Evolutionary conservation across 2,329 filamentous ascomycete species (phyloP), one percentile per base, ranked within the genome.

Genomic region (Paracamarosporium sp.): DNA sequence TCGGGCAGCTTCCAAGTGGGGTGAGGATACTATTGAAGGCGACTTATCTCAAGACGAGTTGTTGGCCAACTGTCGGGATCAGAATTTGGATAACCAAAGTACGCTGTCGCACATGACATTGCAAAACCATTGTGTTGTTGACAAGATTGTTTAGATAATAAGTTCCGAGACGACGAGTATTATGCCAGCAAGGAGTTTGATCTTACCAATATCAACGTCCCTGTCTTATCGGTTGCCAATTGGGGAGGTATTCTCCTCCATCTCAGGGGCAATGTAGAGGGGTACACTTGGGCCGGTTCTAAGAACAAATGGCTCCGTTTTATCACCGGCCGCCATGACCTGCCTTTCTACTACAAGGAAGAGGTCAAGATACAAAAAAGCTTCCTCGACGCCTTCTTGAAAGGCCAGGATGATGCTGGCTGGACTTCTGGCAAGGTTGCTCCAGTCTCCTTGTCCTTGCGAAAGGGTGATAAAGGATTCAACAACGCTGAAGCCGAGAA

Each of bases 161-260:
- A 73, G 11, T 91, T 85, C 75, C 83, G 85, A 0, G 87, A 91
- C 58, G 81, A 90, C 0, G 69, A 77, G 0, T 90, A 90, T 73
- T 89, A 89, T 57, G 82, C 86, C 0, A 85, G 82, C 40, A 88
- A 86, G 64, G 87, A 90, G 48, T 90, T 88, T 63, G 78, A 85
- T 44, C 78, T 89, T 69, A 82, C 78, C 15, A 86, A 91, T 59
- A 90, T 91, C 38, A 80, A 88, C 57, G 87, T 90, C 0, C 88
- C 89, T 0, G 65, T 91, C 0, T 80, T 91, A 0, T 85, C 82
- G 0, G 88, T 91, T 0, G 89, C 83, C 0, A 91, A 91, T 71
- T 90, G 88, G 88, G 88, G 88, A 9, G 88, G 88, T 1, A 91
- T 91, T 46, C 72, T 88, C 3, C 80, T 91, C 1, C 89, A 91